Percentiles rank a stretch among this genome's conserved stretches.
These are phyloP conservation scores for Pseudotsuga menziesii DNA, from an alignment of 75 land plant species.

Conservation along the genomic window DNA sequence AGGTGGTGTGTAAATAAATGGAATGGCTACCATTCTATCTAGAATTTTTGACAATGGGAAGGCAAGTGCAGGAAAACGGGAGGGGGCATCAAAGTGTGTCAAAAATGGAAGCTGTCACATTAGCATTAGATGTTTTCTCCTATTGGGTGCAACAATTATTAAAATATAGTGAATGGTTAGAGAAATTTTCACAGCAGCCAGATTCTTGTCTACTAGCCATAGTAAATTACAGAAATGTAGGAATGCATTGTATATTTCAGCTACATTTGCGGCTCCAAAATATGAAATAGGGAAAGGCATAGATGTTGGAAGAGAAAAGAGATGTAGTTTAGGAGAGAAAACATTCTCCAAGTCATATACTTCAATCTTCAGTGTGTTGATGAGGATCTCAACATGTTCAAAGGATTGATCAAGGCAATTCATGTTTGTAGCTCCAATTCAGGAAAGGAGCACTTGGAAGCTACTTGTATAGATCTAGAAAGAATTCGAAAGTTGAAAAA, in stretches of 20 bases:
- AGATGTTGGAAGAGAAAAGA: slow-evolving; percentile 3
- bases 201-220: slow-evolving; percentile 67
- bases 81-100: slow-evolving; percentile 27
- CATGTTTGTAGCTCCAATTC: no score
- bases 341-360: neutral
- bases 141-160: slow-evolving; percentile 81
- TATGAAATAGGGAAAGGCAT: neutral
- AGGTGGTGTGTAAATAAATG: slow-evolving; percentile 97
- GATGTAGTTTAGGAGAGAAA: neutral
- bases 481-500: no score
- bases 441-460: no score
- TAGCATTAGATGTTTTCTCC: slow-evolving; percentile 70
- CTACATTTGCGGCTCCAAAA: neutral
- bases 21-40: slow-evolving; percentile 97
- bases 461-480: no score
- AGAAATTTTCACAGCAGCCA: slow-evolving; percentile 65
- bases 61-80: slow-evolving; percentile 34
- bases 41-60: slow-evolving; percentile 17
- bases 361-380: no score
- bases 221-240: slow-evolving; percentile 37
- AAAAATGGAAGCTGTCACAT: slow-evolving; percentile 39
- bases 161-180: slow-evolving; percentile 88
- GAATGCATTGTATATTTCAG: slow-evolving; percentile 19
- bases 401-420: no score
- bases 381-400: no score